Evolutionary conservation across 768 basidiomycete species (phyloP).

Genomic region (Rhodotorula paludigena): DNA sequence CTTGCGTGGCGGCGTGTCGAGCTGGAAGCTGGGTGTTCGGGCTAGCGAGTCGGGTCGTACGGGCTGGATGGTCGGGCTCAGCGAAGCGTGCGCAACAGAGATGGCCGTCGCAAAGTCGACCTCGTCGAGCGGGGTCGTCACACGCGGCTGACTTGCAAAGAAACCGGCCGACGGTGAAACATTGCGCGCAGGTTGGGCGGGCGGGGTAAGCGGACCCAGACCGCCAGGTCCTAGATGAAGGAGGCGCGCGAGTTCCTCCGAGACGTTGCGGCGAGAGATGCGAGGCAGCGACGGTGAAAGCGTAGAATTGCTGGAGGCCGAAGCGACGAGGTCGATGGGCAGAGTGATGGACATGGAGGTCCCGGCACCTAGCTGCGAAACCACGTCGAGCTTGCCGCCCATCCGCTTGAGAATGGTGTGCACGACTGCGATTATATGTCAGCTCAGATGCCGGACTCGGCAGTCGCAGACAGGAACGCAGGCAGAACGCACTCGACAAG

Average conservation of each 20-base stretch:
- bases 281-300: background rate
- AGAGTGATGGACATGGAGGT: conserved; percentile 15
- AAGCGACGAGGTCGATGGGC: conserved; percentile 13
- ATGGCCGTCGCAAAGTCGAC: conserved; percentile 2
- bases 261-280: conserved; percentile 17
- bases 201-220: background rate
- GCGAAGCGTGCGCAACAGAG: too few relatives aligned
- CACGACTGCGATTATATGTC: background rate
- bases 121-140: background rate
- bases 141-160: too few relatives aligned
- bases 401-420: conserved; percentile 22
- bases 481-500: conserved; percentile 6
- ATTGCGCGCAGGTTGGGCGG: too few relatives aligned
- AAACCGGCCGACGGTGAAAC: too few relatives aligned
- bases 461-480: background rate
- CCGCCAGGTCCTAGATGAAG: background rate
- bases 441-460: background rate
- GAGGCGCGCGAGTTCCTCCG: conserved; percentile 19
- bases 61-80: too few relatives aligned
- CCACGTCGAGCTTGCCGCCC: conserved; percentile 24
- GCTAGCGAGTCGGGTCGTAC: too few relatives aligned
- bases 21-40: too few relatives aligned
- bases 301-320: background rate
- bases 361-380: conserved; percentile 7
- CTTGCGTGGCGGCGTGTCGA: too few relatives aligned